These are phyloP conservation scores for Ceratocystiopsis brevicomis DNA, from an alignment of 2,329 filamentous ascomycete species.

Conservation along the genomic window DNA sequence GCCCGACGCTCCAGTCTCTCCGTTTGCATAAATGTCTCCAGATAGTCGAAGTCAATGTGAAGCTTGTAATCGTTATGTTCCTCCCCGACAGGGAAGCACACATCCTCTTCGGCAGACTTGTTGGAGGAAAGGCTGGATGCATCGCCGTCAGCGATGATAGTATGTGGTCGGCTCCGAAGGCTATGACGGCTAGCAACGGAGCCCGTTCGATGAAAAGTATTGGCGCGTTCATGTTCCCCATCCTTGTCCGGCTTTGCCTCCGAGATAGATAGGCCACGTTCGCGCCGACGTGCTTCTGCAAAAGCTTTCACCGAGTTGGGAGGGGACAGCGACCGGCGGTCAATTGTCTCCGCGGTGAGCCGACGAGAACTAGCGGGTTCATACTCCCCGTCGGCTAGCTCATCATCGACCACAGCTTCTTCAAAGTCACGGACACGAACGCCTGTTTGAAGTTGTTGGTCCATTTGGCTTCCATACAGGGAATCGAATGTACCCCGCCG, in stretches of 20 bases:
- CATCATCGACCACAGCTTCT: slow-evolving; percentile 66
- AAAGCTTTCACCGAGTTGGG: slow-evolving; percentile 97
- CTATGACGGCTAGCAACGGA: slow-evolving; percentile 44
- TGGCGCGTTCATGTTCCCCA: slow-evolving; percentile 27
- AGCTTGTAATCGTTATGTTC: slow-evolving; percentile 51
- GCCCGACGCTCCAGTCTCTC: slow-evolving; percentile 29
- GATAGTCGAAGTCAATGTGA: slow-evolving; percentile 77
- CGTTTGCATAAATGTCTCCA: slow-evolving; percentile 72
- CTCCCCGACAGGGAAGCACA: slow-evolving; percentile 69
- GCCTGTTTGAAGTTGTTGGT: slow-evolving; percentile 14
- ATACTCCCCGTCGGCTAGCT: slow-evolving; percentile 29
- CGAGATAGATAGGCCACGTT: slow-evolving; percentile 47
- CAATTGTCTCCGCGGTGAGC: slow-evolving; percentile 36
- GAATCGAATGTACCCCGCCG: slow-evolving; percentile 60
- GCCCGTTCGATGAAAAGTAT: slow-evolving; percentile 44
- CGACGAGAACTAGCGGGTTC: slow-evolving; percentile 28
- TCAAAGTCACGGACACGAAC: slow-evolving; percentile 62
- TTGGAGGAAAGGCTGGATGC: slow-evolving; percentile 40
- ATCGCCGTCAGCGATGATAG: slow-evolving; percentile 35
- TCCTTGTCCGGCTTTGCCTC: slow-evolving; percentile 21
- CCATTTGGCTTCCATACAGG: slow-evolving; percentile 29
- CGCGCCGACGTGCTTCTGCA: slow-evolving; percentile 70
- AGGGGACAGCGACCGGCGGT: slow-evolving; percentile 58
- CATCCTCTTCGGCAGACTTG: slow-evolving; percentile 65
- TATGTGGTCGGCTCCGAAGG: slow-evolving; percentile 35